Evolutionary conservation across 106 monocot genomes (phyloP).

Genomic region (Hemerocallis citrina): DNA sequence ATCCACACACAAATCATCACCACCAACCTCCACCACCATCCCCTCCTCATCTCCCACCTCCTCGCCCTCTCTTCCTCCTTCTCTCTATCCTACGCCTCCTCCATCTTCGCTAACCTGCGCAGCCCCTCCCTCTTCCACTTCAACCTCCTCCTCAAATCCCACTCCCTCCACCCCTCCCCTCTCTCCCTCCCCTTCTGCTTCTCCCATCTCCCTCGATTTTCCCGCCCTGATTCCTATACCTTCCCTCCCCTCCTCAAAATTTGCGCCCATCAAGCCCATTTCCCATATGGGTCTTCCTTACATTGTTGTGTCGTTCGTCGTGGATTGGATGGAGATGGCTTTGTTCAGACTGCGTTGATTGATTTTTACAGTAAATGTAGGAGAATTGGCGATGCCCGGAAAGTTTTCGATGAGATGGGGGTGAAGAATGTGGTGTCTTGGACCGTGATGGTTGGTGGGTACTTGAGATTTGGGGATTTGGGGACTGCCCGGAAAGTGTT

Average conservation of each 20-base stretch:
- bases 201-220: constrained; percentile 26
- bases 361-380: constrained; percentile 57
- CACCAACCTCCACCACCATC: constrained; percentile 47
- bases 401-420: constrained; percentile 50
- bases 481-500: constrained; percentile 33
- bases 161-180: constrained; percentile 27
- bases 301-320: constrained; percentile 31
- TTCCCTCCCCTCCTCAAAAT: constrained; percentile 55
- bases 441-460: constrained; percentile 54
- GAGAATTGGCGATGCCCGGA: constrained; percentile 19
- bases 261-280: constrained; percentile 19
- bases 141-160: constrained; percentile 56
- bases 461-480: constrained; percentile 21
- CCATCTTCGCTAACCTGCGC: constrained; percentile 26
- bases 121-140: constrained; percentile 41
- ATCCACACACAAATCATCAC: constrained; percentile 50
- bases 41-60: constrained; percentile 46
- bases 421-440: constrained; percentile 38
- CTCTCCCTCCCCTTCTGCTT: constrained; percentile 30
- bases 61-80: constrained; percentile 41
- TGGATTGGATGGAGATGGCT: constrained; percentile 49
- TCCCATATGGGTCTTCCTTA: constrained; percentile 23
- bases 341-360: constrained; percentile 55
- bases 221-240: constrained; percentile 43
- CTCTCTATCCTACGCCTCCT: constrained; percentile 36